Evolutionary conservation across 495 filamentous ascomycete species (phyloP), one percentile per base, ranked within the genome.

Genomic region (Eremomyces bilateralis): DNA sequence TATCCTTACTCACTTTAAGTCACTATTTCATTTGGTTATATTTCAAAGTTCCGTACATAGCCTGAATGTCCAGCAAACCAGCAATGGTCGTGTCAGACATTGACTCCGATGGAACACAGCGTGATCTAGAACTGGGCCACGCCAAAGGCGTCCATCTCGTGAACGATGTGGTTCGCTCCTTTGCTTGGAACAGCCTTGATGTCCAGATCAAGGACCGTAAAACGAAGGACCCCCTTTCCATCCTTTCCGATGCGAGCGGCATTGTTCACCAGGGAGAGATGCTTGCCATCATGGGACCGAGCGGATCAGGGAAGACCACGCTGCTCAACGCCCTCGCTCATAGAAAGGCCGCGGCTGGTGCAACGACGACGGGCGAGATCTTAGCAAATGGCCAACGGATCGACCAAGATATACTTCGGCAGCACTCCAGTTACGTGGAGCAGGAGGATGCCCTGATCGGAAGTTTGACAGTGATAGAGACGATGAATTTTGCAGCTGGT

Each of bases 381-480:
- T 16, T 28, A 5, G 15, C 20, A 11, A 35, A 35, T 28, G 33
- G 33, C 5, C 33, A 28, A 10, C 11, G 11, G 10, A 28, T 16
- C 11, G 20, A 10, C 6, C 11, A 5, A 5, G 12, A 28, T 11
- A 22, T 28, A 16, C 12, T 35, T 16, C 33, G 33, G 11, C 10
- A 35, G 10, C 33, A 28, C 11, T 35, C 33, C 15, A 28, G 15
- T 16, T 35, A 35, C 16, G 33, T 35, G 15, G 33, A 35, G 20
- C 33, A 35, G 20, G 33, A 35, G 17, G 33, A 35, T 35, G 33
- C 33, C 15, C 20, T 35, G 33, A 35, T 35, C 12, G 33, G 33
- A 11, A 28, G 15, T 27, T 35, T 35, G 33, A 35, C 33, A 11
- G 33, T 28, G 11, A 6, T 13, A 24, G 33, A 35, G 20, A 35